Conservation (phyloP, 176 grass and related monocot genomes). For the Carex parvula region DNA sequence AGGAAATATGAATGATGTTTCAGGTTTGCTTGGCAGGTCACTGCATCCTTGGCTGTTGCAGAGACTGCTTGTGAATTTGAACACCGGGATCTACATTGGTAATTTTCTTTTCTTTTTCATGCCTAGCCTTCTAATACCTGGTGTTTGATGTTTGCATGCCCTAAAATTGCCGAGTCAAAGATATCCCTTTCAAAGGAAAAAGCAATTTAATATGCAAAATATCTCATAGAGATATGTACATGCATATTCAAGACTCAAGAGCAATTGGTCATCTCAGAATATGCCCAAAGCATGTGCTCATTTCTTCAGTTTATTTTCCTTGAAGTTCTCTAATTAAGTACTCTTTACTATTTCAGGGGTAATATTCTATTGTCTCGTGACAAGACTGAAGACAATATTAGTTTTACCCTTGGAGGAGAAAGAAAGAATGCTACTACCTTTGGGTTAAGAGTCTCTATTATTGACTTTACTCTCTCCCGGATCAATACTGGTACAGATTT, state of each 20-base stretch:
- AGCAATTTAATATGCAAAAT: neutral
- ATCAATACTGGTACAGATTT: slow-evolving; percentile 67
- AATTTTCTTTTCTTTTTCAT: slow-evolving; percentile 18
- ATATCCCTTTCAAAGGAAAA: neutral
- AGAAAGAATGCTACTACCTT: slow-evolving; percentile 49
- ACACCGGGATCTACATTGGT: slow-evolving; percentile 98
- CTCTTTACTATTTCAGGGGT: slow-evolving; percentile 50
- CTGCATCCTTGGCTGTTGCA: slow-evolving; percentile 72
- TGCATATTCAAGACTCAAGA: neutral
- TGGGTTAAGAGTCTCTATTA: slow-evolving; percentile 68
- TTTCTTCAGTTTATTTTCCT: neutral
- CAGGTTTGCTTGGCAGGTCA: slow-evolving; percentile 42
- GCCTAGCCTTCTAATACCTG: neutral
- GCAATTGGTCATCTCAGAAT: neutral
- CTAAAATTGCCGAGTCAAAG: neutral
- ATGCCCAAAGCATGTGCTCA: neutral
- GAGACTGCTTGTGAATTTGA: slow-evolving; percentile 90
- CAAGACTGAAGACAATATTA: slow-evolving; percentile 39
- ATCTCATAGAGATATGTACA: slow-evolving; percentile 4
- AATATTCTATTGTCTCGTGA: slow-evolving; percentile 83
- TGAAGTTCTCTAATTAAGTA: slow-evolving; percentile 13
- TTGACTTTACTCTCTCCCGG: slow-evolving; percentile 95
- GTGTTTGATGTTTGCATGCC: neutral
- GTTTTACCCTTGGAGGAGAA: slow-evolving; percentile 55
- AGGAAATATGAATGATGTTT: neutral